Conservation (phyloP, 495 filamentous ascomycete genomes). For the Staphylotrichum tortipilum region DNA sequence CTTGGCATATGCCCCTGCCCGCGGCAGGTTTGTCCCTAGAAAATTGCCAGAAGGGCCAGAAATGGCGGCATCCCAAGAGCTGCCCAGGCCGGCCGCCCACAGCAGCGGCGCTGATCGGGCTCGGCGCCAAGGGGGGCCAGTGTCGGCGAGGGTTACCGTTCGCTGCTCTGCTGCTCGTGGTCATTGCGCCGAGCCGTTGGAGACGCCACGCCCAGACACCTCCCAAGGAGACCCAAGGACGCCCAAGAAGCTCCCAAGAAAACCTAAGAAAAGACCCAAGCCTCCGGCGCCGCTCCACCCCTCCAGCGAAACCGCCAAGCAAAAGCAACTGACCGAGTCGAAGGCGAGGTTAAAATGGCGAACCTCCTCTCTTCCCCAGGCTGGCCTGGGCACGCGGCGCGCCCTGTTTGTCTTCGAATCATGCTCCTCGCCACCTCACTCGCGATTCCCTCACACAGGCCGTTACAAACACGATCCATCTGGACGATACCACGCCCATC, state of each 20-base stretch:
- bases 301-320: constrained; percentile 3
- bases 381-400: too few species aligned
- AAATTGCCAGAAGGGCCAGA: too few species aligned
- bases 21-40: too few species aligned
- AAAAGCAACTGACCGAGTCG: background rate
- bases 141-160: background rate
- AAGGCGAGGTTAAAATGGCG: constrained; percentile 9
- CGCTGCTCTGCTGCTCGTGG: too few species aligned
- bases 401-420: too few species aligned
- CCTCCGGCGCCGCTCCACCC: background rate
- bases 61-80: background rate
- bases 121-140: constrained; percentile 10
- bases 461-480: background rate
- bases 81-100: background rate
- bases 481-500: too few species aligned
- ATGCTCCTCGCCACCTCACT: background rate
- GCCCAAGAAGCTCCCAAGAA: too few species aligned
- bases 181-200: background rate
- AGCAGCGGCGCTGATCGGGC: constrained; percentile 8
- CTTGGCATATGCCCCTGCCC: too few species aligned
- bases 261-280: constrained; percentile 1
- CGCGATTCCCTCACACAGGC: background rate
- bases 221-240: background rate
- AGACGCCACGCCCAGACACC: constrained; percentile 8
- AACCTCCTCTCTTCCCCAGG: too few species aligned